Evolutionary conservation across 2,329 filamentous ascomycete species (phyloP), one percentile per base, ranked within the genome.

Genomic region (Penicillium frequentans): DNA sequence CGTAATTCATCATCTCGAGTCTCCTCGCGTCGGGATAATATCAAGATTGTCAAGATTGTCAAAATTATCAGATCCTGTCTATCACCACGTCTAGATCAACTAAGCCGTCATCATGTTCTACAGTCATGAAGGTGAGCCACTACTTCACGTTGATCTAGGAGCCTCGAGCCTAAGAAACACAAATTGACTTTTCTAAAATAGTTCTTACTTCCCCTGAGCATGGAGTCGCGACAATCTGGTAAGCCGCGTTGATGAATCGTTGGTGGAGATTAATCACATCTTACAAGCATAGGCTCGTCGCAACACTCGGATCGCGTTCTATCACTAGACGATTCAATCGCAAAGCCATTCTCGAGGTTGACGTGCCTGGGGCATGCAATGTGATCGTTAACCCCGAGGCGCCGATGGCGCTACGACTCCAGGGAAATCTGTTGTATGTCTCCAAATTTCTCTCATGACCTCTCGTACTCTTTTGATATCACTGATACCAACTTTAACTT

Each of bases 201-300:
- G 85, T 99, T 58, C 85, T 99, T 54, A 95, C 88, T 3, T 93
- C 85, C 60, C 87, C 87, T 70, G 89, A 95, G 72, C 90, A 97
- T 84, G 95, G 95, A 55, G 90, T 99, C 56, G 90, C 93, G 14
- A 99, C 93, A 2, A 88, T 99, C 58, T 99, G 95, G 93, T 96
- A 81, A 68, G 84, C 26, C 16, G 35, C 35, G 39, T 11, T 37
- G 35, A 8, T 43, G 5, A 11, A 16, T 11, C 16, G 4, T 29
- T 23, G 1, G 19, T 21, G n/a, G 23, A 27, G 8, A 10, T 19
- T 14, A 21, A 23, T 16, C 13, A 14, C 5, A 16, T n/a, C 37
- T 54, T 54, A 62, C 37, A 54, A 43, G 51, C 14, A 42, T 61
- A 97, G 93, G 93, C 86, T 97, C 43, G 88, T 96, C 43, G 95